Evolutionary conservation across 495 filamentous ascomycete genomes (phyloP), one percentile per base, ranked within the genome.

Genomic region (Cercophora newfieldiana): DNA sequence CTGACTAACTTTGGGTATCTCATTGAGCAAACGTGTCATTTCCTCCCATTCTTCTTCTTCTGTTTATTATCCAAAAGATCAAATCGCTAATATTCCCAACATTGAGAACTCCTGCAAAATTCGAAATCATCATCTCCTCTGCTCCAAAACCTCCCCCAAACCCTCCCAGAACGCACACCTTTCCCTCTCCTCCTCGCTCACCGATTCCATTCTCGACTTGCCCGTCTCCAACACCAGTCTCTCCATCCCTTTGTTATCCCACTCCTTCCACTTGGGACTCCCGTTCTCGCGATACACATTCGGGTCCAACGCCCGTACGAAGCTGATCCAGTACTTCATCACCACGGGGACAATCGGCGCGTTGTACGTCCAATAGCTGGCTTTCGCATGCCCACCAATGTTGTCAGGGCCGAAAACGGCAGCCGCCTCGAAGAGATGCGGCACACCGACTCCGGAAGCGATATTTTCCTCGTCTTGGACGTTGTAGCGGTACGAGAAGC

Each of bases 341-440:
- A 80, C 63, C 26, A 77, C 56, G 8, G 64, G 66, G 25, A 82
- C 75, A 0, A 81, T 64, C 0, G 26, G 60, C 7, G 66, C 69
- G 59, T 80, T 79, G 59, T 77, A 76, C 44, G 73, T 73, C 54
- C 72, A 69, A 66, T 81, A 81, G 31, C 77, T 77, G 1, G 57
- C 61, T 8, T 65, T 61, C 31, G 51, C 48, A 1, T 60, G 50
- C 54, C 68, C 28, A 18, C 59, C 67, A 1, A 73, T 51, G 48
- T 68, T 77, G n/a, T 77, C 77, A 1, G 79, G 79, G 10, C 80
- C 80, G 59, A 80, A 81, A 8, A 82, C 69, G 24, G 80, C 80
- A 37, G 74, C 72, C 19, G 77, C 72, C 24, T 81, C 78, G 47
- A 77, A 82, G 7, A 76, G 26, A 31, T 69, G 68, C 1, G 67